Base-by-base conservation (phyloP, 2,329 filamentous ascomycete genomes). In the Colletotrichum melonis region DNA sequence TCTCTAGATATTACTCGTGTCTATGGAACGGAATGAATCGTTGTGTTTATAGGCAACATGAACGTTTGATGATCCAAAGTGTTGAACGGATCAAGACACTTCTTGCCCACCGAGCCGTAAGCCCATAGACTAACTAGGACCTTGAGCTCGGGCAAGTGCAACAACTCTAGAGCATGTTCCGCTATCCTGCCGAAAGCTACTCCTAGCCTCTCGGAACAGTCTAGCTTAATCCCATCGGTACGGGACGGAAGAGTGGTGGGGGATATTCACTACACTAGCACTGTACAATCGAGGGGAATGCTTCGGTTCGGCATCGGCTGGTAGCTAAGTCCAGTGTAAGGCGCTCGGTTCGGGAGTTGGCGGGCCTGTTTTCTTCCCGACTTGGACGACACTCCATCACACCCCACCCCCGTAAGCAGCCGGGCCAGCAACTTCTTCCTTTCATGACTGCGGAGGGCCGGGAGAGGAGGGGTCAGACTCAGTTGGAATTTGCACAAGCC, bases 331-430 rank as follows among this genome's bases (percentile, higher is more conserved):
- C 5, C 2, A n/a, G 19, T 22, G 9, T 5, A 24, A 19, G 24
- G 22, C 19, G 35, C 4, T 38, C 38, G 60, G 16, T 4, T 70
- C 67, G 68, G 63, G 63, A 71, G 63, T 55, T 42, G 9, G 68
- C 42, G 68, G 68, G 30, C 11, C 63, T 16, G 7, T 11, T 16
- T 14, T 14, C 22, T 22, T 14, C 2, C 32, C 42, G 42, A 46
- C 42, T n/a, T 46, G 42, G 42, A 46, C 42, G 16, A 46, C 42
- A 46, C 42, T 46, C 19, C 30, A 32, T 32, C 30, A 7, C 42
- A 46, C 42, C 42, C 16, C 16, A 19, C 16, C 16, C 32, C 32
- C 32, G 4, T 35, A 12, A 16, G 42, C 6, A 7, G 42, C 42
- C 16, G 19, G 16, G 16, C 7, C 19, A 46, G 16, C 16, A 16